A percentile compares a stretch with the other conserved stretches of the same genome.
Conservation (phyloP, 257 asterid species). For the Capsicum chinense region DNA sequence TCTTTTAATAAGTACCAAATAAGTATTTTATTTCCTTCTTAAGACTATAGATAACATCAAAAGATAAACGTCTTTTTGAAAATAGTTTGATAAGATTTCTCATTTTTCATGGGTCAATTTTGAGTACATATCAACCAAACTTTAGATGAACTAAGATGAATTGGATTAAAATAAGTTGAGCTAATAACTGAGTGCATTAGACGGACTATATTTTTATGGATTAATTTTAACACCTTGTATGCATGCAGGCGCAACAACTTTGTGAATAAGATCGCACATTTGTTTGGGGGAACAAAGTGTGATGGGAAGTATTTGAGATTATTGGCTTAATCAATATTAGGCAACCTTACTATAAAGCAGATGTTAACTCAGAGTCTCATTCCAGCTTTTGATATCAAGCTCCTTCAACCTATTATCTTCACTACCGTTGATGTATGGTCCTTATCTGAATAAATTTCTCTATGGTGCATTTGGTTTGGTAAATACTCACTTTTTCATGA, state of each 20-base stretch:
- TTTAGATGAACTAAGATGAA: too few species aligned
- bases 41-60: background rate
- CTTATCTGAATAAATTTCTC: background rate
- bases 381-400: constrained; percentile 59
- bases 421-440: constrained; percentile 6
- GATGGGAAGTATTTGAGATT: constrained; percentile 56
- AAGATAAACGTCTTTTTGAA: too few species aligned
- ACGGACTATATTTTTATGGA: background rate
- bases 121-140: background rate
- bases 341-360: constrained; percentile 45
- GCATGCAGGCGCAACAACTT: constrained; percentile 42
- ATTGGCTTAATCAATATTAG: constrained; percentile 36
- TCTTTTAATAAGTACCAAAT: background rate
- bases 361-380: constrained; percentile 52
- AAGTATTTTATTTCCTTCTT: background rate
- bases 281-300: constrained; percentile 55
- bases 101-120: background rate
- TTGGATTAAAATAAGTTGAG: background rate
- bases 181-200: background rate
- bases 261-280: constrained; percentile 34
- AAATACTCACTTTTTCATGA: too few species aligned
- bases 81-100: background rate
- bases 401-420: constrained; percentile 44
- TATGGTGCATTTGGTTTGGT: background rate
- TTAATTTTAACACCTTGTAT: background rate